Base-by-base conservation (phyloP, 2,329 filamentous ascomycete species). In the Cytospora piceae region DNA sequence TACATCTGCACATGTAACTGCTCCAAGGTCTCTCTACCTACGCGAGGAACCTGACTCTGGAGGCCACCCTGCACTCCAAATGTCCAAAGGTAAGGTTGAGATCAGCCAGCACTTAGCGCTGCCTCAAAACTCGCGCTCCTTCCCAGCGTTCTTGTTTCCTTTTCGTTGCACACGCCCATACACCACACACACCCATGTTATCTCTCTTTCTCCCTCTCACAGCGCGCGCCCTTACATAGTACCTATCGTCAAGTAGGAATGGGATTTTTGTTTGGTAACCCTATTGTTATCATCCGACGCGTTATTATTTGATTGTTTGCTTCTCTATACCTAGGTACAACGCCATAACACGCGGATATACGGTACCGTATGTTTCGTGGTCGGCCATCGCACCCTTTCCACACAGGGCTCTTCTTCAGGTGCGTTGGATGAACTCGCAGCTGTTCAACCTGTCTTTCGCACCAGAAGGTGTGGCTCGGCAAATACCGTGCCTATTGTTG, bases 1-100 rank as follows among this genome's bases (percentile, higher is more conserved):
- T 75, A 76, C 74, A 37, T 75, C 68, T 56, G 63, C 64, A 70
- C 39, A 29, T 46, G 6, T 12, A 71, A 32, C 72, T 74, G 68
- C 73, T 71, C 22, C 3, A 64, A 56, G 64, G 69, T 67, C 57
- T 61, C 34, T 58, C 51, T 61, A 55, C 58, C 65, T 53, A 37
- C 32, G 53, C 53, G 49, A 57, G 39, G n/a, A 49, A 24, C 46
- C 22, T 22, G n/a, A 49, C 9, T 14, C n/a, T 20, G 34, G 34
- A 37, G 34, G 34, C 34, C 34, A 37, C 11, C 11, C 34, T 37
- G 34, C 39, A 17, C 14, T 20, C 39, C 14, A 20, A 42, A 14
- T 4, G 5, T 42, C 17, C 39, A 9, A 37, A 37, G 34, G 34
- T 37, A 14, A 49, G n/a, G 46, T 49, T 49, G 46, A 67, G 62